Conservation (phyloP, 2,329 filamentous ascomycete species). For the Orbilia oligospora region DNA sequence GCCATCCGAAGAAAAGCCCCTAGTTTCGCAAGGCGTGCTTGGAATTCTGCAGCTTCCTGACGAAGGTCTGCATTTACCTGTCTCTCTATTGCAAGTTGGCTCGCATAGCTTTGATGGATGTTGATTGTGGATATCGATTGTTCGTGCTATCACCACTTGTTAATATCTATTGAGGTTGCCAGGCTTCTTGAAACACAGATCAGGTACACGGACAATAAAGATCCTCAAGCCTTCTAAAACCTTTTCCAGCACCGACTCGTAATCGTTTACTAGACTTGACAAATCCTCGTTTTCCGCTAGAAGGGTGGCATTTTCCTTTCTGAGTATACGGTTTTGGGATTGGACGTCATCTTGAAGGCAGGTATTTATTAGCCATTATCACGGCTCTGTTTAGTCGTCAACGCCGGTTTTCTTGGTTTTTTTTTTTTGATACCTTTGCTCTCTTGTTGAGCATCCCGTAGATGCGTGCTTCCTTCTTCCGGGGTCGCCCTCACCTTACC, state of each 20-base stretch:
- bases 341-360: conserved; percentile 36
- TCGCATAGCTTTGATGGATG: conserved; percentile 64
- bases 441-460: background rate
- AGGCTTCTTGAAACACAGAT: background rate
- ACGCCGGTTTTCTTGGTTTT: no score
- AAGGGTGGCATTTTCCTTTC: conserved; percentile 63
- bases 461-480: background rate
- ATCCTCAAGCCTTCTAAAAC: conserved; percentile 64
- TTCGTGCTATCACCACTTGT: conserved; percentile 60
- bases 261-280: conserved; percentile 62
- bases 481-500: conserved; percentile 13
- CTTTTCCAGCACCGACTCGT: conserved; percentile 64
- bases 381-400: no score
- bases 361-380: background rate
- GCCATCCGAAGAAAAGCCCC: conserved; percentile 62
- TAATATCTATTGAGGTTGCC: conserved; percentile 4
- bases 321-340: conserved; percentile 62
- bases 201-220: conserved; percentile 61
- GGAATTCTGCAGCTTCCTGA: conserved; percentile 63
- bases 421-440: conserved; percentile 28
- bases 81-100: conserved; percentile 63
- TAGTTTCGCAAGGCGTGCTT: conserved; percentile 62
- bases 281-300: conserved; percentile 64
- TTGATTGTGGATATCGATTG: conserved; percentile 65
- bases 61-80: conserved; percentile 63